Conservation (phyloP, 83 land plant genomes). For the Thuja plicata region DNA sequence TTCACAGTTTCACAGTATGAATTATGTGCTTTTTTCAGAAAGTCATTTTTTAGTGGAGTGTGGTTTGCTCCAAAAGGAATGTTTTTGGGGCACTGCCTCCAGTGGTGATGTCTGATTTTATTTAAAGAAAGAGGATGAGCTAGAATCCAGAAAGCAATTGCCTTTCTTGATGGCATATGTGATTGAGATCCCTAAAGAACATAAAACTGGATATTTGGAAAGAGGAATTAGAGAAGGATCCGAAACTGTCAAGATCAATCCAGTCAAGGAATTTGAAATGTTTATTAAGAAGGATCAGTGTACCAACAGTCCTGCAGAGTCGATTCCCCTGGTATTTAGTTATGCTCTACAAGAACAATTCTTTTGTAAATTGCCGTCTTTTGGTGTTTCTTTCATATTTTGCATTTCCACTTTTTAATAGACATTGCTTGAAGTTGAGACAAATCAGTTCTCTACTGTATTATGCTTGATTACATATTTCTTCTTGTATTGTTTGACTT, state of each 20-base stretch:
- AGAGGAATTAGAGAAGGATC: neutral
- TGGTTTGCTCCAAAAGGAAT: neutral
- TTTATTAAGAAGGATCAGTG: neutral
- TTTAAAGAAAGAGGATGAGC: neutral
- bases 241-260: neutral
- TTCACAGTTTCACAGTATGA: no score
- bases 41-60: no score
- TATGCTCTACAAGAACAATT: neutral
- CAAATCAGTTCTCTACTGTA: neutral
- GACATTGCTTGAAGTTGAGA: neutral
- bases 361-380: neutral
- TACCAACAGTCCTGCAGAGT: neutral
- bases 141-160: neutral
- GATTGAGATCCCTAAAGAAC: neutral
- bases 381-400: neutral
- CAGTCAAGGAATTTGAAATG: neutral
- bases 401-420: neutral
- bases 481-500: neutral
- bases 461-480: neutral
- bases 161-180: neutral
- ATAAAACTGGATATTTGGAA: neutral
- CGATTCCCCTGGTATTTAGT: neutral
- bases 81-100: neutral
- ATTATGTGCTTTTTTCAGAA: no score
- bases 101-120: neutral